Percentiles rank a stretch among this genome's conserved stretches.
Conservation (phyloP, 768 basidiomycete species). For the Paxillus rubicundulus region DNA sequence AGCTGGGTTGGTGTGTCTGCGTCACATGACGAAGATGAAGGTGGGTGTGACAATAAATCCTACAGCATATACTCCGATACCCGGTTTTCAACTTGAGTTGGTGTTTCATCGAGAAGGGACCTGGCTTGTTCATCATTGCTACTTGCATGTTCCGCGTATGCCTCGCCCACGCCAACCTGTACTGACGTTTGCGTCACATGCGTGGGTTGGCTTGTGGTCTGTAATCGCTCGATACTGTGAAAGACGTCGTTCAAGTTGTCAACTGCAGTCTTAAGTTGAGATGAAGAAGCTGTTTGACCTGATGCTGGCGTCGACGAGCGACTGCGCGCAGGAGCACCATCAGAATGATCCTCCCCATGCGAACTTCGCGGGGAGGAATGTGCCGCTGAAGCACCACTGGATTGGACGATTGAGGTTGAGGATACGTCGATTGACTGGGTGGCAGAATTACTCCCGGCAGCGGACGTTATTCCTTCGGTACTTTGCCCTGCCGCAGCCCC, state of each 20-base stretch:
- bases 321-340: conserved; percentile 14
- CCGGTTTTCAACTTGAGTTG: conserved; percentile 5
- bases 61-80: conserved; percentile 6
- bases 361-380: conserved; percentile 4
- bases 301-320: conserved; percentile 32
- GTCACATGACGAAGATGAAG: conserved; percentile 28
- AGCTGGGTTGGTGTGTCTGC: conserved; percentile 20
- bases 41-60: conserved; percentile 19
- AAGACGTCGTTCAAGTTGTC: conserved; percentile 25
- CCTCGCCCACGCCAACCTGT: conserved; percentile 10
- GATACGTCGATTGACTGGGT: conserved; percentile 5
- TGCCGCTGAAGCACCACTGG: conserved; percentile 1
- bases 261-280: conserved; percentile 23
- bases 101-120: conserved; percentile 1
- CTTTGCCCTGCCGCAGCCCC: conserved; percentile 40
- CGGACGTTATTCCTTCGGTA: conserved; percentile 24
- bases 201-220: conserved; percentile 10
- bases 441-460: background rate
- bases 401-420: conserved; percentile 4
- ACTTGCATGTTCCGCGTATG: conserved; percentile 6
- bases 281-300: conserved; percentile 36
- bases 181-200: conserved; percentile 13
- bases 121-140: conserved; percentile 13
- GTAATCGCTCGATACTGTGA: conserved; percentile 27
- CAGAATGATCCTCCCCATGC: conserved; percentile 11